phyloP scores from a whole-genome alignment of 2,329 filamentous ascomycete species.

The Stachybotrys echinatus region DNA sequence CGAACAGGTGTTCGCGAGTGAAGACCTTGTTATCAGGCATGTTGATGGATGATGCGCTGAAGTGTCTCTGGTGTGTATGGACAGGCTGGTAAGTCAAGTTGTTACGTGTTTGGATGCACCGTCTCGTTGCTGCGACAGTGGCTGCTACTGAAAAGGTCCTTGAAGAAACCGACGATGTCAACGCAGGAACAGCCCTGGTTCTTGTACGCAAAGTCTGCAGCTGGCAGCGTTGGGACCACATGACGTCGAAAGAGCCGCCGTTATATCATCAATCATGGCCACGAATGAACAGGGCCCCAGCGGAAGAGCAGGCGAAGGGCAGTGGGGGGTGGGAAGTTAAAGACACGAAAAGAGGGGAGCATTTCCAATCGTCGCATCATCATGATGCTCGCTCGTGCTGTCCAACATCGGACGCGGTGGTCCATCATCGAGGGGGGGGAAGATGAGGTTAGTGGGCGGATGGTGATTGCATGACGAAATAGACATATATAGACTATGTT shows the following conservation, averaged over 20 bases:
- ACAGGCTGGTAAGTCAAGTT: background rate
- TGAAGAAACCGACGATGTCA: background rate
- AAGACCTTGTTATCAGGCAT: slow-evolving; percentile 20
- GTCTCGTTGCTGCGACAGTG: background rate
- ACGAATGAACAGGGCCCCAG: background rate
- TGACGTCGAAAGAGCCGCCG: background rate
- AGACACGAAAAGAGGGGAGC: background rate
- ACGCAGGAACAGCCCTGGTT: background rate
- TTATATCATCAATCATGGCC: background rate
- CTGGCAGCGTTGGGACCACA: background rate
- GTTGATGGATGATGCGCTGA: slow-evolving; percentile 3
- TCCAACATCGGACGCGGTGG: background rate
- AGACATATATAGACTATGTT: background rate
- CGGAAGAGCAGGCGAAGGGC: background rate
- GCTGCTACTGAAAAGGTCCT: background rate
- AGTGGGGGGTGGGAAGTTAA: background rate
- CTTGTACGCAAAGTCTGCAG: background rate
- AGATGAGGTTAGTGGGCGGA: background rate
- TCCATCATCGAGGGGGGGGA: background rate
- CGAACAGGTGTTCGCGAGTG: slow-evolving; percentile 31
- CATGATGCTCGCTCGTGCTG: background rate
- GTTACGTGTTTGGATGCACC: background rate
- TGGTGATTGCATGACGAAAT: background rate
- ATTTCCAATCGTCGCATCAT: background rate
- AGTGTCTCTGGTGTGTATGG: background rate